Evolutionary conservation across 1,284 basidiomycete species (phyloP), one percentile per base, ranked within the genome.

Genomic region (Sanghuangporus baumii): DNA sequence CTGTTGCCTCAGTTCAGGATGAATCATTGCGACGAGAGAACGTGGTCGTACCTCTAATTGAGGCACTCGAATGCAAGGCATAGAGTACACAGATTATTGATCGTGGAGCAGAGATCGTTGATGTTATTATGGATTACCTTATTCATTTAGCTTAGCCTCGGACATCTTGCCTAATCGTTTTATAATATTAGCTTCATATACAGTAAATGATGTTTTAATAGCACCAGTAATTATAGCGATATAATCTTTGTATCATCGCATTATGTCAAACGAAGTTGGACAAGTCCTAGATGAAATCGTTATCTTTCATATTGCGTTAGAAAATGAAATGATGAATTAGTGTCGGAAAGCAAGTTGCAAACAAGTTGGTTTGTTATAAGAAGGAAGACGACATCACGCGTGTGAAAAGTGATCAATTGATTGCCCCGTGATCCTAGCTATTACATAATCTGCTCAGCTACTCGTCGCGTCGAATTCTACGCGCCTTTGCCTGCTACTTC

Each of bases 31-130:
- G 36, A 18, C 26, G 52, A 54, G 52, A 54, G 31, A 54, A 54
- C 52, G 52, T 54, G 11, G 52, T 54, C 36, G 52, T 54, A n/a
- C 52, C 52, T 36, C 52, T 54, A 8, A 54, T 54, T 36, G 52
- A 54, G 52, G 52, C 52, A 14, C n/a, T 36, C 12, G 52, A 54
- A 37, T 1, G 52, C 52, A 54, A 16, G 31, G 20, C 50, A 51
- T 51, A 51, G 50, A n/a, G n/a, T 18, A 26, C 20, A 14, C 16
- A n/a, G 26, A 4, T 31, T 31, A 3, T 4, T 31, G 26, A 23
- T 23, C 23, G 23, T 23, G 23, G 23, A 23, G 23, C 23, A 23
- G 23, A 31, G 26, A 31, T 5, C 26, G 26, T 31, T 31, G 5
- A 31, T 31, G 26, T 31, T 31, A 31, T 31, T 31, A 31, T 31